A percentile compares a stretch with the other conserved stretches of the same genome.
phyloP scores from a whole-genome alignment of 768 basidiomycete genomes.

The Russula virescens region DNA sequence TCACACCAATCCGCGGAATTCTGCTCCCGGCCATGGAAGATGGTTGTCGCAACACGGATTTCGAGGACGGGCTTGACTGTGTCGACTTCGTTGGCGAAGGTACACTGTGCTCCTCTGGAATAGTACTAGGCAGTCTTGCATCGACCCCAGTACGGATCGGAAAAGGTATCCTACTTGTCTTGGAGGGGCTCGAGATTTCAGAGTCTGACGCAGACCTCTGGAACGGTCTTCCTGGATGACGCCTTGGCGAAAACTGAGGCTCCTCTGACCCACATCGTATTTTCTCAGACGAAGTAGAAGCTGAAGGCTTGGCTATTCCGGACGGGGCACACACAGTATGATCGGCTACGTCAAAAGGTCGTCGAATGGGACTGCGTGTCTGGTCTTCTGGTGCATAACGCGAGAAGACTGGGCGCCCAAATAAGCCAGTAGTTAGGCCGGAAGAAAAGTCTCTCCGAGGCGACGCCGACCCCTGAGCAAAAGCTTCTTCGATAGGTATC shows the following conservation, averaged over 20 bases:
- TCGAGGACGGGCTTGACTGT: conserved; percentile 1
- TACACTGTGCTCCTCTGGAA: conserved; percentile 17
- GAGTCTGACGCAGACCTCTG: conserved; percentile 21
- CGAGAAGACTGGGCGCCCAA: conserved; percentile 22
- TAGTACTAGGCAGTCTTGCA: conserved; percentile 13
- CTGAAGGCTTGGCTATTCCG: not conserved
- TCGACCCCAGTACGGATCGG: conserved; percentile 7
- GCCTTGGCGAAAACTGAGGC: conserved; percentile 6
- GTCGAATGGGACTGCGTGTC: conserved; percentile 17
- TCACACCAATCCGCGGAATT: conserved; percentile 34
- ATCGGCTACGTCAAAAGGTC: not conserved
- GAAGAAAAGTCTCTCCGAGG: conserved; percentile 7
- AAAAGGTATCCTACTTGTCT: conserved; percentile 7
- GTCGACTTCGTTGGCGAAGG: conserved; percentile 1
- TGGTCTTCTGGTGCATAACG: conserved; percentile 7
- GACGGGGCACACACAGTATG: not conserved
- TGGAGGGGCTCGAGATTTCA: conserved; percentile 17
- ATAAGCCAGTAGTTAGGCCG: conserved; percentile 8
- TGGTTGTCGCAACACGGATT: conserved; percentile 29
- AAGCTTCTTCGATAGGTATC: conserved; percentile 21
- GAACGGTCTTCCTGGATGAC: conserved; percentile 3
- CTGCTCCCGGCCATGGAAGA: conserved; percentile 30
- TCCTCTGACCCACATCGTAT: conserved; percentile 24
- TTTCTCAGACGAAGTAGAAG: not conserved
- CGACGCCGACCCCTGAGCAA: conserved; percentile 12